These are phyloP conservation scores for Neophaeococcomyces mojaviensis DNA, from an alignment of 2,329 filamentous ascomycete species.

Conservation along the genomic window DNA sequence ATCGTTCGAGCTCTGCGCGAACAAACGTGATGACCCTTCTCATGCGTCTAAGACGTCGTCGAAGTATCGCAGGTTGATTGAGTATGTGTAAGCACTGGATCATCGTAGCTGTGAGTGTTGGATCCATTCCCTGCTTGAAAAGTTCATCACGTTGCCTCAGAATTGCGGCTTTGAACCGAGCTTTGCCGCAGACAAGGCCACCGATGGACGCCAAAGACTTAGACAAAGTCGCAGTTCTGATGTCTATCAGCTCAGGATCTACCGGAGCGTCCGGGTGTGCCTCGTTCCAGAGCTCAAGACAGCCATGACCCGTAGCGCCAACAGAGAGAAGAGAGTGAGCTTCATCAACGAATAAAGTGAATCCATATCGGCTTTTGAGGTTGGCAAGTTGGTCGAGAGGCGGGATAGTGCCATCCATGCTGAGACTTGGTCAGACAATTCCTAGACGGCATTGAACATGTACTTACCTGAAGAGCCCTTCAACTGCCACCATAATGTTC, in stretches of 20 bases:
- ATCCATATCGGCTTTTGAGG: constrained; percentile 8
- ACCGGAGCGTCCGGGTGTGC: constrained; percentile 1
- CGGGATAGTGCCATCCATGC: constrained; percentile 11
- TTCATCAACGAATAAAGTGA: constrained; percentile 11
- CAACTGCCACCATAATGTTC: constrained; percentile 7
- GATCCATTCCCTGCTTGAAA: constrained; percentile 4
- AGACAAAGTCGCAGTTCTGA: constrained; percentile 9
- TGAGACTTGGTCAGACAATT: neutral
- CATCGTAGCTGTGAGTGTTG: constrained; percentile 3
- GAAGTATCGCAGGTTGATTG: constrained; percentile 4
- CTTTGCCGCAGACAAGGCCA: constrained; percentile 10
- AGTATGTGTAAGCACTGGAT: constrained; percentile 10
- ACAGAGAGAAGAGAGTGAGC: constrained; percentile 10
- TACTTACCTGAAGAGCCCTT: constrained; percentile 11
- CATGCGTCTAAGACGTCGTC: constrained; percentile 4
- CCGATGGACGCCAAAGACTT: constrained; percentile 9
- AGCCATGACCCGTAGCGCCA: constrained; percentile 6
- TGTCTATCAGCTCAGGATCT: constrained; percentile 5
- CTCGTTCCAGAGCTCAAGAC: constrained; percentile 10
- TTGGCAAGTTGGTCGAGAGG: neutral
- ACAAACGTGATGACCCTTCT: neutral
- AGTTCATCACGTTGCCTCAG: constrained; percentile 6
- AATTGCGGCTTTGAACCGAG: neutral
- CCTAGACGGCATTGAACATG: neutral
- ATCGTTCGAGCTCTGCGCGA: constrained; percentile 3